These are phyloP conservation scores for Ustilago xerochloae DNA, from an alignment of 1,284 basidiomycete species.

Conservation along the genomic window DNA sequence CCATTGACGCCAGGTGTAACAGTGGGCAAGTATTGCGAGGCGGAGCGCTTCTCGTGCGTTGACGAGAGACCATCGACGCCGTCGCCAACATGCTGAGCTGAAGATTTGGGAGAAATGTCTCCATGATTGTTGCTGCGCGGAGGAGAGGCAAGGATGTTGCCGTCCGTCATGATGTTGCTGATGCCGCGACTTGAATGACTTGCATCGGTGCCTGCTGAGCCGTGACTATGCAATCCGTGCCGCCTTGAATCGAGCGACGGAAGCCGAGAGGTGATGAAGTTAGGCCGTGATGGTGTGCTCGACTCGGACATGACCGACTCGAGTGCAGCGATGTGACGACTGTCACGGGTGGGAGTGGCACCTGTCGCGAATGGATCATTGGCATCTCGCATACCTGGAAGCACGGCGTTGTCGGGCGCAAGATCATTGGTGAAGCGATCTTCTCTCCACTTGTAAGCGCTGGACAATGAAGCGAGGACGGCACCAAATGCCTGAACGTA, in stretches of 20 bases:
- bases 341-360: background rate
- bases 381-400: constrained; percentile 31
- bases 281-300: constrained; percentile 14
- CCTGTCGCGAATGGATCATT: constrained; percentile 19
- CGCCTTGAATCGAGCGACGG: constrained; percentile 21
- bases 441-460: constrained; percentile 49
- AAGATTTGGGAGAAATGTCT: constrained; percentile 12
- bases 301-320: constrained; percentile 16
- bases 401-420: constrained; percentile 41
- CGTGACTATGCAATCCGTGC: background rate
- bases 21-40: background rate
- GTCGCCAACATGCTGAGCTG: background rate
- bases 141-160: background rate
- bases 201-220: background rate
- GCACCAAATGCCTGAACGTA: constrained; percentile 52
- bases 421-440: constrained; percentile 46
- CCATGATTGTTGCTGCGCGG: constrained; percentile 10
- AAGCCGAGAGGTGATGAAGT: constrained; percentile 21
- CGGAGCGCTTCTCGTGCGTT: constrained; percentile 11
- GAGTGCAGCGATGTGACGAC: constrained; percentile 3
- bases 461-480: constrained; percentile 41
- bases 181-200: background rate
- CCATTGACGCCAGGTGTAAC: constrained; percentile 8
- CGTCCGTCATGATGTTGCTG: constrained; percentile 13
- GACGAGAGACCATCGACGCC: constrained; percentile 7